Base-by-base conservation (phyloP, 805 yeast genomes). In the Isabelozyma gotoi region DNA sequence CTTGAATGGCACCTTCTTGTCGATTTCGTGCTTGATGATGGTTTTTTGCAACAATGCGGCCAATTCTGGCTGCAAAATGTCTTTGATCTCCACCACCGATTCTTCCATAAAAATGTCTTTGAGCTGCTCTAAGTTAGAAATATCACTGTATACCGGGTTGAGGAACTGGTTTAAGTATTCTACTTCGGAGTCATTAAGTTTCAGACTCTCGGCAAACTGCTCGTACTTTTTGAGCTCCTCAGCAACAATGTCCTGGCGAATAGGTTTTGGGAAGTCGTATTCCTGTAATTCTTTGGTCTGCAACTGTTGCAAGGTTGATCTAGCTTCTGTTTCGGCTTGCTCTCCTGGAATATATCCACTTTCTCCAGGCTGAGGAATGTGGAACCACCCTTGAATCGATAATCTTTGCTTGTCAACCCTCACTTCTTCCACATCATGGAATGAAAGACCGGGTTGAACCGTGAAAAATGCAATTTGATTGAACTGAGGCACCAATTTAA, bases 381-480 rank as follows among this genome's bases (percentile, higher is more conserved):
- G 99, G 60, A 92, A 95, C 99, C 99, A 95, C 1, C 99, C 99
- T 57, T 94, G 97, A 47, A 94, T 88, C 0, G 96, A 88, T 29
- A 94, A 70, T 57, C 99, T 77, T 49, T 90, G 96, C 59, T 85
- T 88, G 58, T 91, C 96, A 1, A 84, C 96, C 47, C 84, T 78
- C 1, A 95, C 99, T 63, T 94, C 99, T 67, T 95, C 98, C 10
- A 94, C 99, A 56, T 95, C 99, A 63, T 94, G 99, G 76, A 94
- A 94, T 2, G 96, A 87, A 39, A 85, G 77, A 0, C 99, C 99
- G 0, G 99, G 99, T 59, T 90, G 94, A 11, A 94, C 98, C 4
- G 86, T 85, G 74, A 94, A 94, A 59, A 94, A 88, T 0, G 98
- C 97, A 59, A 94, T 84, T 64, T 94, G 97, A 61, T 94, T 94